Evolutionary conservation across 1,284 basidiomycete genomes (phyloP), one percentile per base, ranked within the genome.

Genomic region (Sporisorium reilianum): DNA sequence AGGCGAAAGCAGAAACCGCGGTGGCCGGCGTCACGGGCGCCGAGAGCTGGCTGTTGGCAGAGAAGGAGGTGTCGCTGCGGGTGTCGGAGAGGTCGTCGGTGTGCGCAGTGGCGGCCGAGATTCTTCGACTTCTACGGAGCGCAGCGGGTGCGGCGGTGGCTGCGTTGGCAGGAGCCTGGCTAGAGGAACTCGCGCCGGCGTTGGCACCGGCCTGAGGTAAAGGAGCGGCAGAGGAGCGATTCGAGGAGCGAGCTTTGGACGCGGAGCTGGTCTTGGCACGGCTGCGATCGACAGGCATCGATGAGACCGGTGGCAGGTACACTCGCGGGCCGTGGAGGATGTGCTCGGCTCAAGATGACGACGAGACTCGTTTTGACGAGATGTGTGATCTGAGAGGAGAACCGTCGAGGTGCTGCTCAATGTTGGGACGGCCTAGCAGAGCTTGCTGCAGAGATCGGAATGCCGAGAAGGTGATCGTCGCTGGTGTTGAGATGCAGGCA

Each of bases 281-380:
- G 45, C 53, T 70, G 61, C 54, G 61, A 64, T 70, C 57, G 54
- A 63, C 45, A 70, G 67, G 67, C 67, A 70, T 70, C 56, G 67
- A 64, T 62, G 52, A 53, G 55, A 38, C 41, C 41, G 41, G 32
- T 53, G 30, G 36, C 23, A 42, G 40, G 34, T 16, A 30, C 22
- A 32, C 22, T 46, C 42, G 12, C 10, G 40, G 34, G 23, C 20
- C 34, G 6, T 26, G 25, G 54, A 44, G 51, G 36, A 42, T 32
- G 51, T 18, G n/a, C n/a, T n/a, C n/a, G n/a, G 51, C 49, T 53
- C 40, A 40, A 41, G 38, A 16, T 25, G 25, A 28, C 51, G n/a
- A 22, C 26, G n/a, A n/a, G n/a, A n/a, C n/a, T n/a, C n/a, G n/a
- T n/a, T n/a, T n/a, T 25, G 36, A 26, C 34, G 50, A 38, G 38